Conservation (phyloP, 352 stramenopile species). For the Sclerospora graminicola region DNA sequence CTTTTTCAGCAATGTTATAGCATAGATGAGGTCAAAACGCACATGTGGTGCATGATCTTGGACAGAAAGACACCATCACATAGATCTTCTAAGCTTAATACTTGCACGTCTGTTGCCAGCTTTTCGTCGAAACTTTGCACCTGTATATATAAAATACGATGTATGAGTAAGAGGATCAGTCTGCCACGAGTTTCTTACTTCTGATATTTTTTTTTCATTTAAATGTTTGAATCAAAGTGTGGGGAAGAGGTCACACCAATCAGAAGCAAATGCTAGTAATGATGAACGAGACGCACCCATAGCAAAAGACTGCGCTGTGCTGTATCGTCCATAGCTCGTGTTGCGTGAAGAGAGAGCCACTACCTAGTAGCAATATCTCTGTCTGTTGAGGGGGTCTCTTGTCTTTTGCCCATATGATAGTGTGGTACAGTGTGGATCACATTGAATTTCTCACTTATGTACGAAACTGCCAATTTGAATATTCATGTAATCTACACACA, state of each 20-base stretch:
- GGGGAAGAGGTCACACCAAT: background rate
- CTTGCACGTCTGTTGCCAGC: conserved; percentile 28
- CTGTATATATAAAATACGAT: conserved; percentile 12
- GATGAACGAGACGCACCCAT: conserved; percentile 35
- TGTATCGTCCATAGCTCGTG: conserved; percentile 45
- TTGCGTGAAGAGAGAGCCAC: too few species aligned
- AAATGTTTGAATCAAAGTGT: conserved; percentile 4
- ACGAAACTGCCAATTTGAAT: too few species aligned
- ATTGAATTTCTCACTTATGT: too few species aligned
- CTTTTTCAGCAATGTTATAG: background rate
- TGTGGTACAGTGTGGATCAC: too few species aligned
- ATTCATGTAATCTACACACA: too few species aligned
- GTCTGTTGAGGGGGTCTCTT: background rate
- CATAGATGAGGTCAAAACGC: conserved; percentile 11
- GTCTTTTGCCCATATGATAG: too few species aligned
- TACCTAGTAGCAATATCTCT: too few species aligned
- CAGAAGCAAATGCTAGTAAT: background rate
- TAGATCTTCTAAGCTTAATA: conserved; percentile 43
- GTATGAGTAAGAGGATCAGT: background rate
- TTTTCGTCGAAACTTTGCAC: conserved; percentile 66
- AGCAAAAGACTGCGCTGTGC: conserved; percentile 65
- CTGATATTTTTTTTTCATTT: background rate
- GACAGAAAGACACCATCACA: conserved; percentile 75
- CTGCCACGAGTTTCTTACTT: background rate
- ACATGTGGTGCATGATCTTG: conserved; percentile 84